Evolutionary conservation across 1,139 yeast species (phyloP), one percentile per base, ranked within the genome.

Genomic region (Torulaspora globosa): DNA sequence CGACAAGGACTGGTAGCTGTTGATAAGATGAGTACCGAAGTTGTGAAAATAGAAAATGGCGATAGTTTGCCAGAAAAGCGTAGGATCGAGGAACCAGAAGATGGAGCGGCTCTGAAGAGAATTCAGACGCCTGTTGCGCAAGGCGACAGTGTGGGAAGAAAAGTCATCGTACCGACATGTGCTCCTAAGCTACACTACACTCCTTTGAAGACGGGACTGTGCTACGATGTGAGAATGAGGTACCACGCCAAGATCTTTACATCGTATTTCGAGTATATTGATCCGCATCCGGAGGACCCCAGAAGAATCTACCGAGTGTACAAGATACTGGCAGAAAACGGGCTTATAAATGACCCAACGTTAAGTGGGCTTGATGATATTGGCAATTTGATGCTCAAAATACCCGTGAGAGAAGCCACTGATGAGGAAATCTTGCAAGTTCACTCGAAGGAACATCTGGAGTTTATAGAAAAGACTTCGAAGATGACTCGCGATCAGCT

Each of bases 201-300:
- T 15, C 88, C 88, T 3, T 70, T 86, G 56, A 89, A 88, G 64
- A 90, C 98, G 0, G 99, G 98, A 0, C 71, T 94, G 16, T 94
- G 95, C 50, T 94, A 94, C 67, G 98, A 94, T 63, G 97, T 90
- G 16, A 76, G 97, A 50, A 92, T 94, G 98, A 75, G 98, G 52
- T 92, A 90, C 66, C 99, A 94, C 63, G 96, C 97, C 34, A 88
- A 89, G 63, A 84, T 92, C 47, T 90, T 86, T 67, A 87, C 96
- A 2, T 84, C 95, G 5, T 88, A 92, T 55, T 86, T 80, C 58
- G 97, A 90, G 65, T 92, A 92, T 66, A 88, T 90, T 42, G 98
- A 94, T 62, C 98, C 98, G 2, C 99, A 94, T 64, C 99, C 99
- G 3, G 99, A 94, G 66, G 98, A 94, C 62, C 99, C 99, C 10